Evolutionary conservation across 2,329 filamentous ascomycete species (phyloP).

Genomic region (Purpureocillium takamizusanense): DNA sequence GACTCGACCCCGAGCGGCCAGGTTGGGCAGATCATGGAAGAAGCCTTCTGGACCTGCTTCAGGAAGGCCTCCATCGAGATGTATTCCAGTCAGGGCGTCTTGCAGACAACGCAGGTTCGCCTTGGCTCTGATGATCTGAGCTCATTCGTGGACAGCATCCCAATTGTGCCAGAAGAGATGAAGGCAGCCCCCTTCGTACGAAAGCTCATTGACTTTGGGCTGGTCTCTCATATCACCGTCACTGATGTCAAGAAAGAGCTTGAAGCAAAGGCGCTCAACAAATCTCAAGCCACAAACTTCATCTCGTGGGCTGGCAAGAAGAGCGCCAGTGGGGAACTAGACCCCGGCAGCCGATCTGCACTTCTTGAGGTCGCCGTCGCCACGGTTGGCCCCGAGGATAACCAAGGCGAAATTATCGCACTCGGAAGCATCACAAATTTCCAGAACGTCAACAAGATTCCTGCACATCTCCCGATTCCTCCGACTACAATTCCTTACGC

Average conservation of each 20-base stretch:
- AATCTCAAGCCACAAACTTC: slow-evolving; percentile 72
- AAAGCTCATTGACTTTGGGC: slow-evolving; percentile 72
- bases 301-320: slow-evolving; percentile 75
- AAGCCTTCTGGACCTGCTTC: slow-evolving; percentile 92
- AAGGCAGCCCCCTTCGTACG: slow-evolving; percentile 66
- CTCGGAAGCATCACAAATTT: slow-evolving; percentile 69
- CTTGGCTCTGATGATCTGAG: slow-evolving; percentile 57
- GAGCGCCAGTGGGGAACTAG: slow-evolving; percentile 62
- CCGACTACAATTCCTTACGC: slow-evolving; percentile 74
- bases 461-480: slow-evolving; percentile 72
- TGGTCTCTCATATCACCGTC: slow-evolving; percentile 81
- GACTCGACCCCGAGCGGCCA: slow-evolving; percentile 83
- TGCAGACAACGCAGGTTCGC: slow-evolving; percentile 76
- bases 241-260: slow-evolving; percentile 79
- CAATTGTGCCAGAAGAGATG: slow-evolving; percentile 71
- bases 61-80: slow-evolving; percentile 76
- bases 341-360: slow-evolving; percentile 54
- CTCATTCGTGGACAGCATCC: slow-evolving; percentile 80
- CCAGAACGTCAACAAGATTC: slow-evolving; percentile 68
- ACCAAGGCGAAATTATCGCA: slow-evolving; percentile 63
- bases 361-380: slow-evolving; percentile 77
- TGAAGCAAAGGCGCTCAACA: slow-evolving; percentile 70
- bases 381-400: slow-evolving; percentile 51
- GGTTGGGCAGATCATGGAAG: slow-evolving; percentile 81
- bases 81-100: slow-evolving; percentile 77